Conservation (phyloP, 2,329 filamentous ascomycete genomes). For the Lizonia empirigonia region DNA sequence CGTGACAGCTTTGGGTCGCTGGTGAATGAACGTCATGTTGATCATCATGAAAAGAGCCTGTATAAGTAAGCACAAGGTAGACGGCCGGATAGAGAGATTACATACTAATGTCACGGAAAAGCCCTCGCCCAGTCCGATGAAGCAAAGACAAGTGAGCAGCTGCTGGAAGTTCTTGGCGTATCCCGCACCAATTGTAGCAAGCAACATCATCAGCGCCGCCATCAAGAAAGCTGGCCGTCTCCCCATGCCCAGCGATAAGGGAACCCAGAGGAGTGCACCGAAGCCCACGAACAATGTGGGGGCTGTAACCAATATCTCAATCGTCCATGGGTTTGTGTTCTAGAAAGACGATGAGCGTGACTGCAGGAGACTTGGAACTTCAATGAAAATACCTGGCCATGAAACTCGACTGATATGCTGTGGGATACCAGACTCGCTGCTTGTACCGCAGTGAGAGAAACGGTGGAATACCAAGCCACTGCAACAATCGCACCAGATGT, state of each 20-base stretch:
- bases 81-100: neutral
- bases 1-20: constrained; percentile 45
- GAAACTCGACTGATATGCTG: constrained; percentile 21
- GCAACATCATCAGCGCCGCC: constrained; percentile 33
- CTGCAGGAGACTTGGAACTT: too few relatives aligned
- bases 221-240: constrained; percentile 47
- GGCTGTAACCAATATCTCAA: constrained; percentile 34
- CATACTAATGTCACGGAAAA: constrained; percentile 39
- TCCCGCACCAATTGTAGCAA: constrained; percentile 36
- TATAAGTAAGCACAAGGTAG: neutral
- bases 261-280: constrained; percentile 48
- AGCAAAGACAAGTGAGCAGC: constrained; percentile 37
- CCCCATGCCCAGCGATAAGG: constrained; percentile 47
- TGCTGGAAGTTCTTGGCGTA: constrained; percentile 33
- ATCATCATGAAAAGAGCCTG: constrained; percentile 48
- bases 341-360: too few relatives aligned
- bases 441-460: constrained; percentile 28
- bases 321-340: too few relatives aligned
- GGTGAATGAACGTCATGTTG: constrained; percentile 50
- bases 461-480: constrained; percentile 20
- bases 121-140: constrained; percentile 45
- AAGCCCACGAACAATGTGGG: constrained; percentile 46
- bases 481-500: constrained; percentile 26
- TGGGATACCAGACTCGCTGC: constrained; percentile 23
- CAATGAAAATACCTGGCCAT: constrained; percentile 22